Evolutionary conservation across 192 early-diverging fungal genomes (phyloP), one percentile per base, ranked within the genome.

Genomic region (Coemansia sp.): DNA sequence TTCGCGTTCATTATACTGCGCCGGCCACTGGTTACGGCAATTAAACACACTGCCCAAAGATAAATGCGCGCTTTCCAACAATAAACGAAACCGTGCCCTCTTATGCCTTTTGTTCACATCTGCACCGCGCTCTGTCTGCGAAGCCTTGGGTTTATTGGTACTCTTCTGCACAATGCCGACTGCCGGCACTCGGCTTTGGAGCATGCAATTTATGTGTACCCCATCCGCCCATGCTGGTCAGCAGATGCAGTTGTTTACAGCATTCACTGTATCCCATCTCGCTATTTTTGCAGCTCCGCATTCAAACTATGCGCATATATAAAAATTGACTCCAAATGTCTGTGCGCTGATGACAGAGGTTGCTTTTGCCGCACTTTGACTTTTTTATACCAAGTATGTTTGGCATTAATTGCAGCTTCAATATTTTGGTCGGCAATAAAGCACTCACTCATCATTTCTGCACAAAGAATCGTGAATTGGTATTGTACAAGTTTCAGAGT

Each of bases 401-500:
- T 65, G 87, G 92, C 8, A 94, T 80, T 17, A 86, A 83, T 8
- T 95, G 92, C 6, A 79, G 77, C 12, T 45, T 45, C 41, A 45
- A 99, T 85, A 48, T 87, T 84, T 43, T 87, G 86, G 2, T 93
- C 93, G 39, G 85, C 94, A 88, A 96, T 97, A 71, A 85, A 96
- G 10, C 97, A 83, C 17, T 92, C 92, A 54, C 94, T 90, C 91
- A 95, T 98, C 63, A 84, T 69, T 90, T 94, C 83, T 38, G 61
- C 38, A 48, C 19, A 55, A 19, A 23, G 23, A 21, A 3, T 21
- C 19, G 11, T 1, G 12, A 55, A 2, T 55, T n/a, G n/a, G 19
- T 52, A 52, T 52, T 52, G 21, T n/a, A 2, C 25, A 25, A 21
- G 11, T 6, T 52, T 52, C n/a, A 53, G 3, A 26, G 3, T 25